These are phyloP conservation scores for Lathyrus tuberosus DNA, from an alignment of 306 rosid genomes.

Conservation along the genomic window DNA sequence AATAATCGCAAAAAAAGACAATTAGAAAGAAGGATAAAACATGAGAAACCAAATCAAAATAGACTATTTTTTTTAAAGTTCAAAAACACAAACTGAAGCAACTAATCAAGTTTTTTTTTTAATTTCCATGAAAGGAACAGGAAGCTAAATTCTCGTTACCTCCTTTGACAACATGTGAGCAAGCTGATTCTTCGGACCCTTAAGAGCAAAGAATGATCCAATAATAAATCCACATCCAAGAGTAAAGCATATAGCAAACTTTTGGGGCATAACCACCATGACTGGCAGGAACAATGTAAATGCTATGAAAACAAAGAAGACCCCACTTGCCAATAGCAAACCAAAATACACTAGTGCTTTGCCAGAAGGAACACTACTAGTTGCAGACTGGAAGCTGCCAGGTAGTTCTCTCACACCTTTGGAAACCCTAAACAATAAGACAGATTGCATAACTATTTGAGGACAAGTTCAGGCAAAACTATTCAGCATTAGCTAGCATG, in stretches of 20 bases:
- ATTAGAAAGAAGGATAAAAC: slow-evolving; percentile 30
- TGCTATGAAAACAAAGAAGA: slow-evolving; percentile 88
- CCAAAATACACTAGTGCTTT: slow-evolving; percentile 93
- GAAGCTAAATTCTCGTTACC: slow-evolving; percentile 51
- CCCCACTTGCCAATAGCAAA: slow-evolving; percentile 83
- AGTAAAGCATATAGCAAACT: slow-evolving; percentile 96
- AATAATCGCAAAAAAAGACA: slow-evolving; percentile 23
- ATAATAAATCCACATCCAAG: slow-evolving; percentile 95
- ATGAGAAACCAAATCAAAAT: slow-evolving; percentile 24
- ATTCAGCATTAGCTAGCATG: slow-evolving; percentile 26
- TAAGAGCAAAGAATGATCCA: slow-evolving; percentile 93
- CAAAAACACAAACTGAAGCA: slow-evolving; percentile 31
- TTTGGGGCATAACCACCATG: slow-evolving; percentile 98
- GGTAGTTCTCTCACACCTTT: slow-evolving; percentile 96
- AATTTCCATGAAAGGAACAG: slow-evolving; percentile 12
- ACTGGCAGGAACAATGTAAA: slow-evolving; percentile 96
- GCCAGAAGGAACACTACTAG: slow-evolving; percentile 89
- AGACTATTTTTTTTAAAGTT: background rate
- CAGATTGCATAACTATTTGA: slow-evolving; percentile 29
- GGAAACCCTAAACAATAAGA: slow-evolving; percentile 66
- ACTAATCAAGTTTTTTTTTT: background rate
- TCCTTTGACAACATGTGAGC: slow-evolving; percentile 87
- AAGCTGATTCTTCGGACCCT: slow-evolving; percentile 88
- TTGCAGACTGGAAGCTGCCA: slow-evolving; percentile 86
- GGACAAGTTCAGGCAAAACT: slow-evolving; percentile 32